Evolutionary conservation across 345 rosid species (phyloP).

Genomic region (Pistacia atlantica): DNA sequence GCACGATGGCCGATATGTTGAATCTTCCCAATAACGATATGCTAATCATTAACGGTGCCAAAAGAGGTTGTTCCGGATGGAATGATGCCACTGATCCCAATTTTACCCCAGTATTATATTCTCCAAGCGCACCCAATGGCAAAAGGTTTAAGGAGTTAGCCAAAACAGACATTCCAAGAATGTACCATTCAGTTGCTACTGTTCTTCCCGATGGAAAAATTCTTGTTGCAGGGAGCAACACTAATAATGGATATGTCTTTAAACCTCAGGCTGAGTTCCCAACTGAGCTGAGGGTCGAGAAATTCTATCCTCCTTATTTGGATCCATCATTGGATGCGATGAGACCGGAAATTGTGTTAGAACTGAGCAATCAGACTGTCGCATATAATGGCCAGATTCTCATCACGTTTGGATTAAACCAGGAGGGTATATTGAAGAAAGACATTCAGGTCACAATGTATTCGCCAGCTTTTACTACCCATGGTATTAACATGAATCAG

Average conservation of each 20-base stretch:
- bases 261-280: constrained; percentile 22
- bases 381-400: constrained; percentile 30
- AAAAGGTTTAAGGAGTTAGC: constrained; percentile 46
- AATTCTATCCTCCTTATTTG: constrained; percentile 76
- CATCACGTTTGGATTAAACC: constrained; percentile 19
- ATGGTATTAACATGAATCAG: constrained; percentile 74
- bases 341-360: constrained; percentile 35
- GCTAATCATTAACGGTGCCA: constrained; percentile 71
- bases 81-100: constrained; percentile 64
- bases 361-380: background rate
- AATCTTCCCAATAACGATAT: constrained; percentile 75
- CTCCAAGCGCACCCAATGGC: constrained; percentile 17
- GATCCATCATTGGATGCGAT: constrained; percentile 30
- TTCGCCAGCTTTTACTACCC: constrained; percentile 74
- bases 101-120: constrained; percentile 56
- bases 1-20: constrained; percentile 78
- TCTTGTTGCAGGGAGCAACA: constrained; percentile 73
- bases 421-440: background rate
- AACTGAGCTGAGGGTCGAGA: constrained; percentile 72
- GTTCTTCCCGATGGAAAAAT: constrained; percentile 59
- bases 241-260: constrained; percentile 55
- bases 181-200: constrained; percentile 68
- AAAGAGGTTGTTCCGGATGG: constrained; percentile 73
- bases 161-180: constrained; percentile 49
- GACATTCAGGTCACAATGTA: constrained; percentile 44